Percentiles rank a stretch among this genome's conserved stretches.
Conservation (phyloP, 805 yeast species). For the Cyberlindnera amylophila region DNA sequence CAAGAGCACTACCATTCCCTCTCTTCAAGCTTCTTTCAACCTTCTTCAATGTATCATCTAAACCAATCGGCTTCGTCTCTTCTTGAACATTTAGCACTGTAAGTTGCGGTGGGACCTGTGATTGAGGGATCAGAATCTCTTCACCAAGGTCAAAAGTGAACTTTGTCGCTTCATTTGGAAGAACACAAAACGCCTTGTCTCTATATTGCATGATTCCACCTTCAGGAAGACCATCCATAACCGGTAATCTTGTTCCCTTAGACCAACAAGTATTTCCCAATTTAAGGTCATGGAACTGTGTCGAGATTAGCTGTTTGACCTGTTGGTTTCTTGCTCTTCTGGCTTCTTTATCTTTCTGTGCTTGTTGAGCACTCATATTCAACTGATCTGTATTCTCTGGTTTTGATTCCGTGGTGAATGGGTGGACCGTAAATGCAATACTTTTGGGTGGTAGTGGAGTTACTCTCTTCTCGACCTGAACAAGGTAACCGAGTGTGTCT, state of each 20-base stretch:
- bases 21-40: conserved; percentile 39
- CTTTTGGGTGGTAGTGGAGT: conserved; percentile 30
- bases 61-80: conserved; percentile 47
- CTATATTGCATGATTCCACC: conserved; percentile 61
- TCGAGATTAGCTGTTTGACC: conserved; percentile 22
- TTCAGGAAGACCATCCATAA: conserved; percentile 43
- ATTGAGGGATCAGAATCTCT: conserved; percentile 31
- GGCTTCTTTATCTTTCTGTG: conserved; percentile 20
- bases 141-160: conserved; percentile 46
- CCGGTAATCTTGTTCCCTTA: conserved; percentile 49
- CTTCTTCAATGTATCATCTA: conserved; percentile 41
- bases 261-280: conserved; percentile 40
- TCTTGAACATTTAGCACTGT: not conserved
- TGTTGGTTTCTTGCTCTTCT: conserved; percentile 20
- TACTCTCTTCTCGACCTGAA: conserved; percentile 44
- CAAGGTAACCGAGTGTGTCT: conserved; percentile 46
- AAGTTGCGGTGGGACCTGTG: conserved; percentile 17
- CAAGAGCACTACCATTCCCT: conserved; percentile 51
- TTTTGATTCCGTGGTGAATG: conserved; percentile 40
- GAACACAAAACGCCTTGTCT: conserved; percentile 37
- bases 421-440: conserved; percentile 49
- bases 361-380: conserved; percentile 21
- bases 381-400: conserved; percentile 30
- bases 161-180: conserved; percentile 33
- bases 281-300: conserved; percentile 17